Evolutionary conservation across 1,284 basidiomycete genomes (phyloP), one percentile per base, ranked within the genome.

Genomic region (Fomitopsis betulina): DNA sequence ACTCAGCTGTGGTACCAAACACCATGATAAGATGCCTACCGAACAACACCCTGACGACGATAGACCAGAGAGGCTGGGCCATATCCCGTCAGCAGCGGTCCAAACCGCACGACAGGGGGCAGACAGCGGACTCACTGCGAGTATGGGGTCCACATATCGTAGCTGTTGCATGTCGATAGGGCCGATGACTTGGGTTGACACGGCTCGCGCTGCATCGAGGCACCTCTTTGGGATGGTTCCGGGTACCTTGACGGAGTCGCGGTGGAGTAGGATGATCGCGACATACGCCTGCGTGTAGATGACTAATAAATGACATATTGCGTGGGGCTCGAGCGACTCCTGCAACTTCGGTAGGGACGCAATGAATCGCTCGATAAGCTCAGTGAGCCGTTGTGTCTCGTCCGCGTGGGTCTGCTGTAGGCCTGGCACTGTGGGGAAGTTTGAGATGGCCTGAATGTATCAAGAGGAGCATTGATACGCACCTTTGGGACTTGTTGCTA

Each of bases 261-360:
- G 67, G 62, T 76, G 72, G 13, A 76, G 68, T 55, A 74, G 70
- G 54, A 76, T 70, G 32, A 66, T 71, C 13, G 75, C 73, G 40
- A 67, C 71, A n/a, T 71, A 69, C 8, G 67, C 61, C 5, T 76
- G 67, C 5, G 74, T 69, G 57, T 73, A 70, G 1, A 72, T 65
- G 25, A 73, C 59, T 7, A 75, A 59, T 15, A 72, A 62, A 21
- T 61, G 60, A 38, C 70, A 66, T 35, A 65, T 42, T 21, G 56
- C 33, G 55, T 62, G 59, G 13, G 61, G 10, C 60, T 40, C 62
- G 57, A 19, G 59, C 21, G 25, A 47, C 49, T 27, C 55, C 25
- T 67, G 60, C 10, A 68, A 58, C 13, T 61, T 50, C 10, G 67
- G 68, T 19, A 74, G 37, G 10, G 60, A 59, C 17, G 59, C 56